These are phyloP conservation scores for Eragrostis curvula DNA, from an alignment of 176 grass and related monocot species.

Conservation along the genomic window DNA sequence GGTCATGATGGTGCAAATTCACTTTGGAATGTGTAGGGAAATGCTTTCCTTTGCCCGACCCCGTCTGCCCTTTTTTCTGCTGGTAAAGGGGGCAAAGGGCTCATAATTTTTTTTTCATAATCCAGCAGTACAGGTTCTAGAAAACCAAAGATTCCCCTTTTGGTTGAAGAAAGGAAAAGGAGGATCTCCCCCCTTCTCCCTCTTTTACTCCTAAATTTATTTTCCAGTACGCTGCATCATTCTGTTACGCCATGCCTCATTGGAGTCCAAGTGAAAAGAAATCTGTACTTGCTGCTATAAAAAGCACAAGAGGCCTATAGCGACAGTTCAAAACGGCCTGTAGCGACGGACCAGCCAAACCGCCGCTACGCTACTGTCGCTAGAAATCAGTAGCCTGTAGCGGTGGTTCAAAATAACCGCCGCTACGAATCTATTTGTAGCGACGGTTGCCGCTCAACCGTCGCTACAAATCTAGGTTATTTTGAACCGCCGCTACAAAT, in stretches of 20 bases:
- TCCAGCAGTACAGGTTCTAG: constrained; percentile 59
- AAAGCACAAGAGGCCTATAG: too few species aligned
- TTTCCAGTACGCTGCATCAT: constrained; percentile 40
- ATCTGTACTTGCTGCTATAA: neutral
- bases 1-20: constrained; percentile 39
- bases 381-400: too few species aligned
- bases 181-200: constrained; percentile 31
- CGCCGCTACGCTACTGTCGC: too few species aligned
- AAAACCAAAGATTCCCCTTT: too few species aligned
- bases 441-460: too few species aligned
- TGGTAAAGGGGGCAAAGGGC: constrained; percentile 28
- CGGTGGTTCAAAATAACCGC: too few species aligned
- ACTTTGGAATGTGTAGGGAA: too few species aligned
- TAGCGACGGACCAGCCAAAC: too few species aligned
- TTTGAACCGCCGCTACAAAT: too few species aligned
- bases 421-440: too few species aligned
- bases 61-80: constrained; percentile 28
- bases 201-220: neutral
- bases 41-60: constrained; percentile 18
- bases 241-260: constrained; percentile 25
- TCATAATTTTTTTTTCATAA: constrained; percentile 45
- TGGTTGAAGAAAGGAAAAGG: constrained; percentile 30
- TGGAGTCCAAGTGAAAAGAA: constrained; percentile 6
- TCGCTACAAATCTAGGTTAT: too few species aligned
- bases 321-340: too few species aligned